Evolutionary conservation across 208 protist species (phyloP).

Genomic region (Acanthamoeba lenticulata): DNA sequence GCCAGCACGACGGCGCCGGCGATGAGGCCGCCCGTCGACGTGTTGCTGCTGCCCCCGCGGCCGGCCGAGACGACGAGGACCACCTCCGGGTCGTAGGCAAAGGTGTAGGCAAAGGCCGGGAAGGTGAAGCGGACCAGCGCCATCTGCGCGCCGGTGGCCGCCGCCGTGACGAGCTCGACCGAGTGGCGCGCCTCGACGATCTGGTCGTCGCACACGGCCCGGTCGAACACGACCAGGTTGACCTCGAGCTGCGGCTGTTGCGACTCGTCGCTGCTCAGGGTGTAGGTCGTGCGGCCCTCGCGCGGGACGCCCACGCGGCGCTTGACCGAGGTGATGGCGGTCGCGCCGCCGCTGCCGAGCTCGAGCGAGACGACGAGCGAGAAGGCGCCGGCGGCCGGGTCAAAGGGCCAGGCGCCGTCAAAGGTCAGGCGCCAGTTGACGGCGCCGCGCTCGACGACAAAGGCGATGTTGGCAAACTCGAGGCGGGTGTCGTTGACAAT

Average conservation of each 20-base stretch:
- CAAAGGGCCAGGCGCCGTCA: conserved; percentile 18
- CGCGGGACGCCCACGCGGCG: not conserved
- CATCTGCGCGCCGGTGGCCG: not conserved
- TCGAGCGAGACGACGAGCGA: not conserved
- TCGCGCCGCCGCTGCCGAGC: not conserved
- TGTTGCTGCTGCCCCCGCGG: not conserved
- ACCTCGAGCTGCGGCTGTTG: not conserved
- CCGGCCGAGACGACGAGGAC: not conserved
- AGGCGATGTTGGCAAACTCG: not conserved
- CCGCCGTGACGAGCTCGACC: not conserved
- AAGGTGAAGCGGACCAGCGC: not conserved
- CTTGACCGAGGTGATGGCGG: not conserved
- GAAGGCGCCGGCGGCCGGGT: not conserved
- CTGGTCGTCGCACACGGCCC: not conserved
- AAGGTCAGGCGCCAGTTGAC: not conserved
- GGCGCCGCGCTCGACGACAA: not conserved
- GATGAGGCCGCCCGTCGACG: not conserved
- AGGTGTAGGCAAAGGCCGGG: not conserved
- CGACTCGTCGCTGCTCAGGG: not conserved
- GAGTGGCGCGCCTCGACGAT: not conserved
- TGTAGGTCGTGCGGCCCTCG: not conserved
- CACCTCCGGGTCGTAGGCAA: not conserved
- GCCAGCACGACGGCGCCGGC: not conserved
- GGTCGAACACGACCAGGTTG: not conserved
- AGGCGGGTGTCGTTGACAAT: not conserved